Conservation (phyloP, 108 stramenopile species). For the Bacterosira constricta region DNA sequence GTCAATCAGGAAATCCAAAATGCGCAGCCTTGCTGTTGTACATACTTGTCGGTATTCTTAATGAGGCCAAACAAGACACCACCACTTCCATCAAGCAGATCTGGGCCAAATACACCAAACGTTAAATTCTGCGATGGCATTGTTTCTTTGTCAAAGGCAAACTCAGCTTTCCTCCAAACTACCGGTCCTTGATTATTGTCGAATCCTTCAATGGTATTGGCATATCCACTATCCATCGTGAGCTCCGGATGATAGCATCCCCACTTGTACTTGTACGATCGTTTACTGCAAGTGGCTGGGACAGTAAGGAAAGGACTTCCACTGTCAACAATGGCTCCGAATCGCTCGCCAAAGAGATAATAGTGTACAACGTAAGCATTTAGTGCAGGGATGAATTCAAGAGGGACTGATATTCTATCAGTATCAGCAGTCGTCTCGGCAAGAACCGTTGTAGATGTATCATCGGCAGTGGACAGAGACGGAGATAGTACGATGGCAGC, state of each 20-base stretch:
- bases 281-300: slow-evolving; percentile 29
- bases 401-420: slow-evolving; percentile 31
- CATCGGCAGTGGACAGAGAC: neutral
- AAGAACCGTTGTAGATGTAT: neutral
- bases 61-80: slow-evolving; percentile 70
- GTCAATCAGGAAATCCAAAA: too few relatives aligned
- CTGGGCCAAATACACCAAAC: slow-evolving; percentile 47
- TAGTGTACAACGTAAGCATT: slow-evolving; percentile 50
- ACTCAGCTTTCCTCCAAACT: slow-evolving; percentile 55
- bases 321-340: slow-evolving; percentile 67
- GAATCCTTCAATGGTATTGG: slow-evolving; percentile 57
- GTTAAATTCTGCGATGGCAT: slow-evolving; percentile 24
- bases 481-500: neutral
- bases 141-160: slow-evolving; percentile 39
- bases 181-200: slow-evolving; percentile 67
- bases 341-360: slow-evolving; percentile 46
- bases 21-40: too few relatives aligned
- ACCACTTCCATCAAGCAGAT: slow-evolving; percentile 55
- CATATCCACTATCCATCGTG: slow-evolving; percentile 34
- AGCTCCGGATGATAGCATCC: slow-evolving; percentile 58
- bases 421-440: neutral
- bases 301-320: slow-evolving; percentile 69
- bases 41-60: slow-evolving; percentile 50
- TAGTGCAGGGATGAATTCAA: slow-evolving; percentile 39
- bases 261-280: slow-evolving; percentile 39